phyloP scores from a whole-genome alignment of 768 basidiomycete species.

The Podaxis rugospora region DNA sequence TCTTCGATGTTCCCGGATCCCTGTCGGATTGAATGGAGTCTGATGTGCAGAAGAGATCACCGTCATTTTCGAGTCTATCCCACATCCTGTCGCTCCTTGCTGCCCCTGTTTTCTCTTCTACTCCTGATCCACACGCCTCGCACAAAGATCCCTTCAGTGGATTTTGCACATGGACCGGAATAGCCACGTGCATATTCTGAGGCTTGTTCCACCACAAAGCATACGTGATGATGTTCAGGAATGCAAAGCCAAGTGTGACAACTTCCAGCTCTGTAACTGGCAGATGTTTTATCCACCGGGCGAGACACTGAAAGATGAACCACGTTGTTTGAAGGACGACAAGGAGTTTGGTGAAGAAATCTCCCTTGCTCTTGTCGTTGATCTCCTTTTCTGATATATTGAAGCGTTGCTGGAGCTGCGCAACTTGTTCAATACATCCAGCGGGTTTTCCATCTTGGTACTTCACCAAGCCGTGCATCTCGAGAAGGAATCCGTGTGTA shows the following conservation, averaged over 20 bases:
- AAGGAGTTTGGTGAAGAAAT: constrained; percentile 19
- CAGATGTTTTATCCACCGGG: neutral
- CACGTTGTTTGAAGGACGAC: constrained; percentile 19
- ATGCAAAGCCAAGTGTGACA: constrained; percentile 1
- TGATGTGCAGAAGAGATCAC: too few relatives aligned
- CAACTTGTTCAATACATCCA: neutral
- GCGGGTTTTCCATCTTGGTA: neutral
- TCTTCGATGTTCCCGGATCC: too few relatives aligned
- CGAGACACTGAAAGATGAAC: constrained; percentile 15
- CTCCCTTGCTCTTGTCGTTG: constrained; percentile 21
- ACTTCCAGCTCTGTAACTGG: constrained; percentile 2
- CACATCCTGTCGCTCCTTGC: too few relatives aligned
- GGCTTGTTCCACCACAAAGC: constrained; percentile 9
- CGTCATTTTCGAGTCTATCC: too few relatives aligned
- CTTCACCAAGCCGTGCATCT: constrained; percentile 4
- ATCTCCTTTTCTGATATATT: constrained; percentile 15
- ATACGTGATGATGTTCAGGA: neutral
- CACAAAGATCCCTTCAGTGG: neutral
- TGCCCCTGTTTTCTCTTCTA: neutral
- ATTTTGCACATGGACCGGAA: neutral
- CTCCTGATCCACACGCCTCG: neutral
- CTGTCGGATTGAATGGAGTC: too few relatives aligned
- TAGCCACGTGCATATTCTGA: neutral
- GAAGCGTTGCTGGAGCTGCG: neutral
- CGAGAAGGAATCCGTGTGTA: constrained; percentile 8